Evolutionary conservation across 176 grass and related monocot species (phyloP).

Genomic region (Carex kokanica): DNA sequence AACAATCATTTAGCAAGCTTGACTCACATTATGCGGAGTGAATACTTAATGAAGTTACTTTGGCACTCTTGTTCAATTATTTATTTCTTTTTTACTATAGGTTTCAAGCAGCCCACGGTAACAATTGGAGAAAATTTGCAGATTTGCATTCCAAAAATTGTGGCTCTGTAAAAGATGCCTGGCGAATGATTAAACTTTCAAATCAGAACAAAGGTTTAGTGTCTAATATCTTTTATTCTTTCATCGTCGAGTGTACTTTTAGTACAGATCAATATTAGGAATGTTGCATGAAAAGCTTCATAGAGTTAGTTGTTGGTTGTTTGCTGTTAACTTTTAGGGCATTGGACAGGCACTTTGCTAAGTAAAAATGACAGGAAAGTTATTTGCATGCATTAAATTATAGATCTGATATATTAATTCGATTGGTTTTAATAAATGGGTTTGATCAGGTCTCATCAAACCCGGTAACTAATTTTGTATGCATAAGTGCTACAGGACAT

Average conservation of each 20-base stretch:
- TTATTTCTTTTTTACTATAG: slow-evolving; percentile 35
- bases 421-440: not conserved
- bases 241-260: not conserved
- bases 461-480: not conserved
- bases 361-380: not conserved
- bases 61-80: not conserved
- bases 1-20: not conserved
- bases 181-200: slow-evolving; percentile 50
- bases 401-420: slow-evolving; percentile 17
- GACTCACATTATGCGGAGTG: not conserved
- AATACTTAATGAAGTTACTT: not conserved
- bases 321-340: not conserved
- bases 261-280: not conserved
- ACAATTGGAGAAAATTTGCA: slow-evolving; percentile 47
- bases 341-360: not conserved
- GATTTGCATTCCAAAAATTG: slow-evolving; percentile 40
- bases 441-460: not conserved
- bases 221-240: not conserved
- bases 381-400: not conserved
- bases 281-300: not conserved
- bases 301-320: not conserved
- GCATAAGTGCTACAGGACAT: slow-evolving; percentile 28
- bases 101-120: slow-evolving; percentile 45
- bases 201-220: slow-evolving; percentile 48
- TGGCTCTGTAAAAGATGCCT: slow-evolving; percentile 73